A percentile compares a stretch with the other conserved stretches of the same genome.
Evolutionary conservation across 331 rosid species (phyloP).

Genomic region (Stylosanthes scabra): DNA sequence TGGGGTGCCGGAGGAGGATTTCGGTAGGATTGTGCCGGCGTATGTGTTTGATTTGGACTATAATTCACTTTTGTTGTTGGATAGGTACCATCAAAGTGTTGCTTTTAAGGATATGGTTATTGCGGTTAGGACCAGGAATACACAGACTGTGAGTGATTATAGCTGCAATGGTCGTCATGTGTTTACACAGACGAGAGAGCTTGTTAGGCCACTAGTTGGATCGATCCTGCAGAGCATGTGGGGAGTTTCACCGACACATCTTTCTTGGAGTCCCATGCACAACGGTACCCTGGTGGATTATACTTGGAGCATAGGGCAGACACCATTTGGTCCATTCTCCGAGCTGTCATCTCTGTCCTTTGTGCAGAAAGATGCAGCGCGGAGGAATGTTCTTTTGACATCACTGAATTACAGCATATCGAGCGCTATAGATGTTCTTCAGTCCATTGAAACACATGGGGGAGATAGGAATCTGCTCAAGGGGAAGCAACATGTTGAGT

Average conservation of each 20-base stretch:
- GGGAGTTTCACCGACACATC: slow-evolving; percentile 96
- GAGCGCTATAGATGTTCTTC: slow-evolving; percentile 73
- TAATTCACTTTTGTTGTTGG: slow-evolving; percentile 60
- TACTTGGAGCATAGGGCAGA: slow-evolving; percentile 97
- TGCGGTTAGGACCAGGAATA: slow-evolving; percentile 84
- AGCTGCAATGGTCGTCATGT: slow-evolving; percentile 88
- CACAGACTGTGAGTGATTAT: slow-evolving; percentile 95
- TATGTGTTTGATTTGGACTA: slow-evolving; percentile 89
- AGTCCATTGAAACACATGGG: slow-evolving; percentile 77
- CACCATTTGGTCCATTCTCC: slow-evolving; percentile 97
- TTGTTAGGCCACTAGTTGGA: slow-evolving; percentile 90
- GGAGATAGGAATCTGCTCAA: slow-evolving; percentile 84
- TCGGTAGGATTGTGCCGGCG: slow-evolving; percentile 78
- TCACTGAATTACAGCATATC: slow-evolving; percentile 68
- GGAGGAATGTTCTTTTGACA: slow-evolving; percentile 84
- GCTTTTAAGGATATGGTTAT: slow-evolving; percentile 96
- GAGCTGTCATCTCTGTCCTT: slow-evolving; percentile 73
- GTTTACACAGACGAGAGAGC: slow-evolving; percentile 73
- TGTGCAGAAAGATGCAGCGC: slow-evolving; percentile 95
- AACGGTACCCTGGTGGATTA: slow-evolving; percentile 88
- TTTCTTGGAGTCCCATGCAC: slow-evolving; percentile 88
- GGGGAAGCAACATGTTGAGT: slow-evolving; percentile 67
- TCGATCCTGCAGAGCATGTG: slow-evolving; percentile 97
- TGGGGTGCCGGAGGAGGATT: slow-evolving; percentile 68
- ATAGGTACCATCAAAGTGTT: slow-evolving; percentile 89